A percentile compares a stretch with the other conserved stretches of the same genome.
Evolutionary conservation across 306 rosid genomes (phyloP).

Genomic region (Cucurbita argyrosperma): DNA sequence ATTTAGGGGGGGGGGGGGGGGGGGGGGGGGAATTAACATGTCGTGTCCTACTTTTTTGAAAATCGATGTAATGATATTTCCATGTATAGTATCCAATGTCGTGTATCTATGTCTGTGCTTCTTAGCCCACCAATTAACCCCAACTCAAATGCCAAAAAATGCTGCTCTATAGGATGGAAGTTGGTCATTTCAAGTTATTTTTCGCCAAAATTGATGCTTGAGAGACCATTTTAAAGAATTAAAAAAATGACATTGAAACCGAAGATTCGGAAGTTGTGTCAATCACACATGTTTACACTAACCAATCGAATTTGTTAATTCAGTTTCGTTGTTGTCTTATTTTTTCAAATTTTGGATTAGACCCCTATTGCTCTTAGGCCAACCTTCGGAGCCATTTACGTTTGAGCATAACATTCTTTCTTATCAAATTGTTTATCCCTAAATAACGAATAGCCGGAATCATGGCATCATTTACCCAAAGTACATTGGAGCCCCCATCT

Average conservation of each 20-base stretch:
- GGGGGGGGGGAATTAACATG: too few species aligned
- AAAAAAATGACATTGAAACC: background rate
- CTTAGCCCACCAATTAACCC: background rate
- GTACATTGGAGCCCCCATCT: background rate
- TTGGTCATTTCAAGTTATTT: background rate
- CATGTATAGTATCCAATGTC: too few species aligned
- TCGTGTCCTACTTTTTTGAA: too few species aligned
- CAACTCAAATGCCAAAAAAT: background rate
- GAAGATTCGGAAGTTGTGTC: background rate
- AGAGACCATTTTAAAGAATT: too few species aligned
- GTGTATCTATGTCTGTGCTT: too few species aligned
- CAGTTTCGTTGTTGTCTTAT: too few species aligned
- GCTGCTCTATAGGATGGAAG: background rate
- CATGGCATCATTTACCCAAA: background rate
- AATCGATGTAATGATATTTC: too few species aligned
- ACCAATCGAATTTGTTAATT: too few species aligned
- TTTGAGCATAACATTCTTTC: background rate
- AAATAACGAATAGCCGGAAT: background rate
- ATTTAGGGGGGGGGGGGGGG: too few species aligned
- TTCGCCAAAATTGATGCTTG: background rate
- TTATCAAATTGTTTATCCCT: background rate
- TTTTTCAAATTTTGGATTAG: too few species aligned
- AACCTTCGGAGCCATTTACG: background rate
- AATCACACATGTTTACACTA: background rate
- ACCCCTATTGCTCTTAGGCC: background rate